A percentile compares a stretch with the other conserved stretches of the same genome.
Evolutionary conservation across 805 yeast species (phyloP).

Genomic region (Tetrapisispora nanseiensis): DNA sequence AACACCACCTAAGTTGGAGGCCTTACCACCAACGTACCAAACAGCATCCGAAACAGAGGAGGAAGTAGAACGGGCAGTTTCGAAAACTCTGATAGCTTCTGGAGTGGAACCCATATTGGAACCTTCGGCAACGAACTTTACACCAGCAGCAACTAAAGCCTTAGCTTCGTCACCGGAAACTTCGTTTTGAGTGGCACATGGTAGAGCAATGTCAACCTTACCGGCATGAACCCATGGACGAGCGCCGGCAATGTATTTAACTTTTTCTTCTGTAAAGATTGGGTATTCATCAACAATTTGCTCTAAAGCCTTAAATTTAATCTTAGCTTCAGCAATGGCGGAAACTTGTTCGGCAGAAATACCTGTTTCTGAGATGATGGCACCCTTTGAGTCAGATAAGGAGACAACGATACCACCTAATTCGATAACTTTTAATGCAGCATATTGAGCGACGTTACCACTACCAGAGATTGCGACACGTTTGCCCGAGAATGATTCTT

Average conservation of each 20-base stretch:
- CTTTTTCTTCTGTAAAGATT: conserved; percentile 46
- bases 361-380: conserved; percentile 70
- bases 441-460: conserved; percentile 98
- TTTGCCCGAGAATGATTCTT: conserved; percentile 86
- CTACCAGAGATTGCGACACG: conserved; percentile 95
- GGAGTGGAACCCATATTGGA: conserved; percentile 98
- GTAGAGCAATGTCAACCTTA: conserved; percentile 88
- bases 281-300: conserved; percentile 50
- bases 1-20: conserved; percentile 99
- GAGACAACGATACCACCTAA: conserved; percentile 93
- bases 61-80: conserved; percentile 55
- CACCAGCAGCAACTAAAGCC: conserved; percentile 86
- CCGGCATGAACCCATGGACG: conserved; percentile 96
- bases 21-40: conserved; percentile 99
- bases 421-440: conserved; percentile 94
- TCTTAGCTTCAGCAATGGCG: conserved; percentile 66
- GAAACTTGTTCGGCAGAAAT: conserved; percentile 74
- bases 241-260: conserved; percentile 82
- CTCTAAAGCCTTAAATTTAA: conserved; percentile 67
- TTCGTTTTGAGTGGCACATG: conserved; percentile 98
- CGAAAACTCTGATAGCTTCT: conserved; percentile 93
- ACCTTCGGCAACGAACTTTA: conserved; percentile 94
- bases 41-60: conserved; percentile 40
- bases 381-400: conserved; percentile 90
- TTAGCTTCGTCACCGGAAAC: conserved; percentile 94